phyloP scores from a whole-genome alignment of 208 protist species.

The Willaertia magna region DNA sequence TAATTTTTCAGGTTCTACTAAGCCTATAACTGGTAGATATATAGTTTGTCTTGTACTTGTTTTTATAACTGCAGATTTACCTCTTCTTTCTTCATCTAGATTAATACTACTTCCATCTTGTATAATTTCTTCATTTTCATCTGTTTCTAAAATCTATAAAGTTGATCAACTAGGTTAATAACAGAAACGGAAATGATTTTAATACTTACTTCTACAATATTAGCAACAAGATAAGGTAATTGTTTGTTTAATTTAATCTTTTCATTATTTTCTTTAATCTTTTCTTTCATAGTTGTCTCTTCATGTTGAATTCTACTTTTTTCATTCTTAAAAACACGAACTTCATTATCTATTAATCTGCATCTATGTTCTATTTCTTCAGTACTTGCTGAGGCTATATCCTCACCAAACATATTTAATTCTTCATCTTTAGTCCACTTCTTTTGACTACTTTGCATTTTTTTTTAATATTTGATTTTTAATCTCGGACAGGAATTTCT shows the following conservation, averaged over 20 bases:
- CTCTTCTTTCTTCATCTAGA: constrained; percentile 46
- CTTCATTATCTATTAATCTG: constrained; percentile 59
- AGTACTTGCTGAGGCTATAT: constrained; percentile 35
- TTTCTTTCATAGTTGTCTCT: constrained; percentile 45
- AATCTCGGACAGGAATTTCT: too few species aligned
- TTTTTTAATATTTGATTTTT: too few species aligned
- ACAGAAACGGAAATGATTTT: not conserved
- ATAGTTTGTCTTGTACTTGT: constrained; percentile 96
- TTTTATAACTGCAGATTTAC: constrained; percentile 96
- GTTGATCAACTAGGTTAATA: constrained; percentile 17
- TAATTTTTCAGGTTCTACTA: constrained; percentile 89
- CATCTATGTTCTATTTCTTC: constrained; percentile 49
- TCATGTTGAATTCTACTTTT: constrained; percentile 67
- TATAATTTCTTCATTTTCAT: constrained; percentile 28
- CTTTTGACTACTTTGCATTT: constrained; percentile 10
- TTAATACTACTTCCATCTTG: constrained; percentile 52
- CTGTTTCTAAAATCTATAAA: constrained; percentile 22
- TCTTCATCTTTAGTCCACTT: constrained; percentile 27
- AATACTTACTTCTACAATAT: constrained; percentile 66
- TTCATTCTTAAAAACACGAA: constrained; percentile 22
- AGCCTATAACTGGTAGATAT: constrained; percentile 97
- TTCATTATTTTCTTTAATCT: constrained; percentile 65
- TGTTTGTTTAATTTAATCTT: constrained; percentile 84
- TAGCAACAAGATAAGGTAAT: constrained; percentile 79
- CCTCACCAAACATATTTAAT: constrained; percentile 27